These are phyloP conservation scores for Colletotrichum lini DNA, from an alignment of 2,329 filamentous ascomycete genomes.

Conservation along the genomic window DNA sequence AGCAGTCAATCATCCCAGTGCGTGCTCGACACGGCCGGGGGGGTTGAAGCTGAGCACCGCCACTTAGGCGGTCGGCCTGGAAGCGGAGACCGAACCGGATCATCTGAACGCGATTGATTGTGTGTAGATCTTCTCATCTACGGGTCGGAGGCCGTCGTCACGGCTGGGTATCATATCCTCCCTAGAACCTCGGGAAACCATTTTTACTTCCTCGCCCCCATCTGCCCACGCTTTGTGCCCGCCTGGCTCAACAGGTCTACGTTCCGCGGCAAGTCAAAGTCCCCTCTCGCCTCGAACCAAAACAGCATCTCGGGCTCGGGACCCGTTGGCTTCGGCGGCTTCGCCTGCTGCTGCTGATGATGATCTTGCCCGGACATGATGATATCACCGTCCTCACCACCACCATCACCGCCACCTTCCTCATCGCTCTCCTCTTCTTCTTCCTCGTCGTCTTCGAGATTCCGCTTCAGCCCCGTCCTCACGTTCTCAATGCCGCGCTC, in stretches of 20 bases:
- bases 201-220: conserved; percentile 22
- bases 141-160: conserved; percentile 2
- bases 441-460: conserved; percentile 64
- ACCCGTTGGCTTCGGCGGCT: conserved; percentile 47
- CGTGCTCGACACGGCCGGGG: too few species aligned
- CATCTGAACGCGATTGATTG: background rate
- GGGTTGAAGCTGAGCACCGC: background rate
- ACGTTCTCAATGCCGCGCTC: conserved; percentile 77
- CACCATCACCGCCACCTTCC: conserved; percentile 54
- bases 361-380: conserved; percentile 49
- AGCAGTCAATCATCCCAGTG: too few species aligned
- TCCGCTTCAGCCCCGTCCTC: conserved; percentile 76
- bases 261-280: conserved; percentile 61
- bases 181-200: background rate
- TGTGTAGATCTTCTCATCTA: background rate
- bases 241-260: conserved; percentile 59
- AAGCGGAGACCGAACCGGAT: background rate
- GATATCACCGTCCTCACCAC: conserved; percentile 61
- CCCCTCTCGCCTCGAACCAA: conserved; percentile 61
- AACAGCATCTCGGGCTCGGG: conserved; percentile 64
- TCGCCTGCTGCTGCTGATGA: conserved; percentile 43
- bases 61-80: background rate
- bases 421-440: conserved; percentile 72
- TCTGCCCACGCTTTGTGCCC: conserved; percentile 42
- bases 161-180: conserved; percentile 43